Conservation (phyloP, 768 basidiomycete genomes). For the Calocybe gangraenosa region DNA sequence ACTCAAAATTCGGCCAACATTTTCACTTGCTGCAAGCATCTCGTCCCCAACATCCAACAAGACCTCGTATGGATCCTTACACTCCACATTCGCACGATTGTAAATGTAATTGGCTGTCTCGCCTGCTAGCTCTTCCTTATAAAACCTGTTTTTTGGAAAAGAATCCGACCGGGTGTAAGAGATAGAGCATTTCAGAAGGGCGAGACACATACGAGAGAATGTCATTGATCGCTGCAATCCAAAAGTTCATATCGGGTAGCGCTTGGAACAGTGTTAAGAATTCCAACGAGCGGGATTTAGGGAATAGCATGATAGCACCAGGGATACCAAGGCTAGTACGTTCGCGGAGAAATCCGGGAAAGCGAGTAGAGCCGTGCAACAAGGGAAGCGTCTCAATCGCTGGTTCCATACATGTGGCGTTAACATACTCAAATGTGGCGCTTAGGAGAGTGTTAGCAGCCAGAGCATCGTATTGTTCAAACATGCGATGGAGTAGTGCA, state of each 20-base stretch:
- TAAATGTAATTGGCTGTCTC: slow-evolving; percentile 3
- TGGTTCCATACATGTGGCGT: slow-evolving; percentile 3
- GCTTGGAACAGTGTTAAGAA: slow-evolving; percentile 6
- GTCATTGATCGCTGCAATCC: slow-evolving; percentile 12
- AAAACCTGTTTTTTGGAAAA: slow-evolving; percentile 5
- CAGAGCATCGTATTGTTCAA: slow-evolving; percentile 6
- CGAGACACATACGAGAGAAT: slow-evolving; percentile 16
- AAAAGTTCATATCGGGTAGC: slow-evolving; percentile 15
- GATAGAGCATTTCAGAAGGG: neutral
- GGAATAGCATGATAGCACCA: slow-evolving; percentile 9
- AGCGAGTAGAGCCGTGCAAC: neutral
- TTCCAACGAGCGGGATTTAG: slow-evolving; percentile 1
- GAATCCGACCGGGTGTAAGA: no score
- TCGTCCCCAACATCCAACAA: neutral
- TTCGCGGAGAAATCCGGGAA: slow-evolving; percentile 13
- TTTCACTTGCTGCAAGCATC: neutral
- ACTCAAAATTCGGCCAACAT: neutral
- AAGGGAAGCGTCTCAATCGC: slow-evolving; percentile 2
- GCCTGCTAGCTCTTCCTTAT: slow-evolving; percentile 2
- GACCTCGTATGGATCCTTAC: neutral
- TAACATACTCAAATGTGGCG: slow-evolving; percentile 11
- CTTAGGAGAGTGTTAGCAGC: slow-evolving; percentile 8
- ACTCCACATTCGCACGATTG: neutral
- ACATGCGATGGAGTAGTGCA: slow-evolving; percentile 3
- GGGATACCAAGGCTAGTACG: slow-evolving; percentile 9